Percentiles rank a stretch among this genome's conserved stretches.
Evolutionary conservation across 495 filamentous ascomycete species (phyloP).

Genomic region (Tirmania nivea): DNA sequence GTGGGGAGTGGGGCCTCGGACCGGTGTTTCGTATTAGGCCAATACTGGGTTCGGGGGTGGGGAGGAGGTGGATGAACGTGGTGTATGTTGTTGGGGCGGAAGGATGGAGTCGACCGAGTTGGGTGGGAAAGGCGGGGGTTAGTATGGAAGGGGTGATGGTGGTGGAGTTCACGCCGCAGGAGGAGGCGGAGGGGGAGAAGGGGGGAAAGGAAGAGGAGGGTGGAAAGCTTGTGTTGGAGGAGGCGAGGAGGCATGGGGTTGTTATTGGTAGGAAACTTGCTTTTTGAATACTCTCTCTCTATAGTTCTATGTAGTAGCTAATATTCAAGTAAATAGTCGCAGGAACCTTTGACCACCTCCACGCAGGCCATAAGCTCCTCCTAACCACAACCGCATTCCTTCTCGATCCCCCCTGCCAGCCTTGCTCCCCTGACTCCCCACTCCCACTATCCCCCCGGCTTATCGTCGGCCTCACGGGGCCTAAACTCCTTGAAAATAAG

Average conservation of each 20-base stretch:
- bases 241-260: no score
- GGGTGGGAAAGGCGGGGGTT: neutral
- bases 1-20: neutral
- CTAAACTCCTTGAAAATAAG: constrained; percentile 66
- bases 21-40: neutral
- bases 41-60: neutral
- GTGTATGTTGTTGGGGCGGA: no score
- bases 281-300: no score
- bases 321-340: neutral
- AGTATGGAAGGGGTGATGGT: neutral
- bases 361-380: constrained; percentile 9
- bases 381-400: constrained; percentile 64
- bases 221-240: no score
- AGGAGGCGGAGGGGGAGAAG: neutral
- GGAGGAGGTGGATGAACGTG: no score
- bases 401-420: constrained; percentile 26
- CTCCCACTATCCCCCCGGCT: constrained; percentile 25
- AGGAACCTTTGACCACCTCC: neutral
- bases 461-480: constrained; percentile 71
- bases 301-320: no score
- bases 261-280: no score
- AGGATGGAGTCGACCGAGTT: no score
- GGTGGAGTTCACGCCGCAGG: neutral
- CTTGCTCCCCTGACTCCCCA: constrained; percentile 2
- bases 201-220: neutral